Percentiles rank a stretch among this genome's conserved stretches.
Conservation (phyloP, 148 eudicot genomes). For the Chenopodium suecicum region DNA sequence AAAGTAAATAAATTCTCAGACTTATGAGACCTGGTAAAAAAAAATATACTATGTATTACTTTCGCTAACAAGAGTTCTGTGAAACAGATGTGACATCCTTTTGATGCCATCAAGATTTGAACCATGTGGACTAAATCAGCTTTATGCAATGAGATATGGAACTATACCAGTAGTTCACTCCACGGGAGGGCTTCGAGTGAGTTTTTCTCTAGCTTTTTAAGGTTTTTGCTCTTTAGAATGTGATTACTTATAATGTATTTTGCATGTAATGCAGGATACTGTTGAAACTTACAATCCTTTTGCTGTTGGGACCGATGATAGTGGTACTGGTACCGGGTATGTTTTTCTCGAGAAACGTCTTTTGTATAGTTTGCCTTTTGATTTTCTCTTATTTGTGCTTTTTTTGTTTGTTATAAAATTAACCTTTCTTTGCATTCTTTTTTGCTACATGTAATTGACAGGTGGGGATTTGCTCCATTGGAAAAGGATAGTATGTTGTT, state of each 20-base stretch:
- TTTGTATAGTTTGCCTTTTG: not conserved
- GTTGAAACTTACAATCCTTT: slow-evolving; percentile 85
- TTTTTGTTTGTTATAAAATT: not conserved
- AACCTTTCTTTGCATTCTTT: slow-evolving; percentile 4
- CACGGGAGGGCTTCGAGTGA: slow-evolving; percentile 95
- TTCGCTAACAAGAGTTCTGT: slow-evolving; percentile 10
- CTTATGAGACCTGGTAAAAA: not conserved
- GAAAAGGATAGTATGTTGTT: slow-evolving; percentile 65
- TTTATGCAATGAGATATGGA: slow-evolving; percentile 98
- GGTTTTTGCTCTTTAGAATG: not conserved
- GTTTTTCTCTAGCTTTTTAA: slow-evolving; percentile 18
- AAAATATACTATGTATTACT: not conserved
- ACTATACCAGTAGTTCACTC: slow-evolving; percentile 87
- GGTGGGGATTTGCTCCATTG: slow-evolving; percentile 95
- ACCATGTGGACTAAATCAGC: slow-evolving; percentile 96
- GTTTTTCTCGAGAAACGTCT: slow-evolving; percentile 21
- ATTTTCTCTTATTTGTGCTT: not conserved
- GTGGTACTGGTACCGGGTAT: slow-evolving; percentile 93
- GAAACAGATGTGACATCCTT: slow-evolving; percentile 83
- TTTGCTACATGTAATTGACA: slow-evolving; percentile 29
- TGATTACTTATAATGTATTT: not conserved
- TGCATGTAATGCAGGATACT: slow-evolving; percentile 58
- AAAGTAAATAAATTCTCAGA: slow-evolving; percentile 20
- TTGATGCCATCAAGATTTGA: slow-evolving; percentile 99
- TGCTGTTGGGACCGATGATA: slow-evolving; percentile 51